Base-by-base conservation (phyloP, 2,329 filamentous ascomycete genomes). In the Talaromyces islandicus region DNA sequence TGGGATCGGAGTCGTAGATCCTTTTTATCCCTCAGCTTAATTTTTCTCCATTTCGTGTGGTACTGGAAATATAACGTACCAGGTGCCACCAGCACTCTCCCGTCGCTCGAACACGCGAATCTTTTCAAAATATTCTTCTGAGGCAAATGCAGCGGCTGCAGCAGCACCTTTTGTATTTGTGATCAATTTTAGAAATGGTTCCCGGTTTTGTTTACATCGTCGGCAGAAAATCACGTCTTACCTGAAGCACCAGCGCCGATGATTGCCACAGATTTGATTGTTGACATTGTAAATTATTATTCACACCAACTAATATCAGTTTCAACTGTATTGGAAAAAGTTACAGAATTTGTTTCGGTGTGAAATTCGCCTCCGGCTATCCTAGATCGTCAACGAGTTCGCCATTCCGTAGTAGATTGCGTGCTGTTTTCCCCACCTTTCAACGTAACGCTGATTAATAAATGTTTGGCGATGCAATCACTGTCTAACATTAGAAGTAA, bases 1-100 rank as follows among this genome's bases (percentile, higher is more conserved):
- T 64, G n/a, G 72, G 71, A 38, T 75, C 70, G 7, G 67, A 62
- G 58, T 75, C 72, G 54, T 74, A 74, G 60, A 74, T 73, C 70
- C 70, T 72, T 27, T 12, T 7, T n/a, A n/a, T 29, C n/a, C 9
- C 48, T 52, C 48, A 30, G 48, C 27, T 29, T 29, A 53, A 24
- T 64, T 21, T 11, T 10, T 46, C 43, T 46, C 24, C 4, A 7
- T 6, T 11, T 46, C 43, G 7, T 24, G 43, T 24, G 38, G 17
- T 24, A 24, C 5, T 14, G 25, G 7, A 21, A 38, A 11, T 17
- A 6, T 3, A 52, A 46, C 58, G 54, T 35, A 71, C 72, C 73
- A 74, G 53, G 73, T 74, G 24, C 73, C 73, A 50, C 73, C 72
- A 19, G 72, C 63, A 27, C 65, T 66, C 51, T 70, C 70, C 54